phyloP scores from a whole-genome alignment of 2,329 filamentous ascomycete genomes.

The Curvularia verruculosa region DNA sequence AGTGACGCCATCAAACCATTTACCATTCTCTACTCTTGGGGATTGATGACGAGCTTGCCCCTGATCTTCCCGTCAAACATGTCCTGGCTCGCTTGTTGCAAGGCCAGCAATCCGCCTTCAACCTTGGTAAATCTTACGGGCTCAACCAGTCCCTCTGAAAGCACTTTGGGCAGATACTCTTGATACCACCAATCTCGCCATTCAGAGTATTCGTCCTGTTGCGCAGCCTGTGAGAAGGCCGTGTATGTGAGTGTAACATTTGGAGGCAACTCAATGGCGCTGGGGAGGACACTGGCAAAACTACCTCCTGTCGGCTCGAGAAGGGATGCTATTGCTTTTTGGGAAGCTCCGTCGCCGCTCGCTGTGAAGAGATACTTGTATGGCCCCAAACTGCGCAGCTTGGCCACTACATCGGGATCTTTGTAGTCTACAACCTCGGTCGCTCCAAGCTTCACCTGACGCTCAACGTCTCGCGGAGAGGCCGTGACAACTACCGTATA shows the following conservation, averaged over 20 bases:
- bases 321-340: conserved; percentile 32
- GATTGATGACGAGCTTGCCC: conserved; percentile 33
- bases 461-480: conserved; percentile 29
- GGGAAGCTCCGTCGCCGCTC: conserved; percentile 33
- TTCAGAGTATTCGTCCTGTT: conserved; percentile 27
- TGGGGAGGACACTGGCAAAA: conserved; percentile 32
- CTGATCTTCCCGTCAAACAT: conserved; percentile 31
- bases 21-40: conserved; percentile 28
- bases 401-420: conserved; percentile 29
- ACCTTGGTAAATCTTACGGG: conserved; percentile 31
- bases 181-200: conserved; percentile 36
- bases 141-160: conserved; percentile 29
- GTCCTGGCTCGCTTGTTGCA: conserved; percentile 33
- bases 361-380: conserved; percentile 38
- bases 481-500: conserved; percentile 36
- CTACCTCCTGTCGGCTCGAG: conserved; percentile 27
- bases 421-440: conserved; percentile 36
- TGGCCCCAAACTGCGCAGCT: conserved; percentile 28
- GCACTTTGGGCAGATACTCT: conserved; percentile 34
- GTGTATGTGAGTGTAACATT: conserved; percentile 32
- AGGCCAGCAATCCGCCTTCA: conserved; percentile 28
- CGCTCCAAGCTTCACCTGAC: conserved; percentile 33
- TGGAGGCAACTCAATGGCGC: conserved; percentile 28
- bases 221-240: conserved; percentile 36
- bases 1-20: not conserved